Percentiles rank a stretch among this genome's conserved stretches.
These are phyloP conservation scores for Lentinula guzmanii DNA, from an alignment of 768 basidiomycete genomes.

Conservation along the genomic window DNA sequence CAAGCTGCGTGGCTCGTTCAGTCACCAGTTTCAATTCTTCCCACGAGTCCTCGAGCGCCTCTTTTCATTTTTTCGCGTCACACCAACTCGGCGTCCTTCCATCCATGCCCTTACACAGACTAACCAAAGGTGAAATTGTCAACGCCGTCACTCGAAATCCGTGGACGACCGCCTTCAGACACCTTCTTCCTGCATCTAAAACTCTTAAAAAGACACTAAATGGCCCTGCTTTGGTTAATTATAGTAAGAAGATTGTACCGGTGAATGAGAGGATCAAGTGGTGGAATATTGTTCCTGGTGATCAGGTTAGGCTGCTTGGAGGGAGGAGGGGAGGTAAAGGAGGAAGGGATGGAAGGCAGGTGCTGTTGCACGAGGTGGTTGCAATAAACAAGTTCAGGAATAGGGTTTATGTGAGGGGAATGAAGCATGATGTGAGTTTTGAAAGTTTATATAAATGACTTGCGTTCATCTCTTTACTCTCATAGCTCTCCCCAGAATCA, in stretches of 20 bases:
- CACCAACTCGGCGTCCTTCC: too few species aligned
- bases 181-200: conserved; percentile 43
- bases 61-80: too few species aligned
- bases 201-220: conserved; percentile 44
- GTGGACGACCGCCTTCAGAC: conserved; percentile 63
- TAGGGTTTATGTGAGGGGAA: conserved; percentile 47
- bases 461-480: conserved; percentile 17
- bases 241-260: conserved; percentile 46
- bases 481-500: background rate
- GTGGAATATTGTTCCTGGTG: conserved; percentile 87
- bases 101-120: conserved; percentile 24
- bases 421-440: conserved; percentile 16
- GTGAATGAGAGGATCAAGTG: conserved; percentile 70
- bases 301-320: conserved; percentile 66
- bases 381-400: conserved; percentile 73
- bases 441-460: conserved; percentile 6
- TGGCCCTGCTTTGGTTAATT: conserved; percentile 36
- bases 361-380: conserved; percentile 56
- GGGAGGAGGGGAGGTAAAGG: background rate
- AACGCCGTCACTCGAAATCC: conserved; percentile 44
- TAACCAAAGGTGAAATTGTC: conserved; percentile 31
- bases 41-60: too few species aligned
- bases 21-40: too few species aligned
- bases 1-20: too few species aligned
- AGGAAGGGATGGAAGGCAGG: conserved; percentile 40